Evolutionary conservation across 495 filamentous ascomycete genomes (phyloP).

Genomic region (Aspergillus nanangensis): DNA sequence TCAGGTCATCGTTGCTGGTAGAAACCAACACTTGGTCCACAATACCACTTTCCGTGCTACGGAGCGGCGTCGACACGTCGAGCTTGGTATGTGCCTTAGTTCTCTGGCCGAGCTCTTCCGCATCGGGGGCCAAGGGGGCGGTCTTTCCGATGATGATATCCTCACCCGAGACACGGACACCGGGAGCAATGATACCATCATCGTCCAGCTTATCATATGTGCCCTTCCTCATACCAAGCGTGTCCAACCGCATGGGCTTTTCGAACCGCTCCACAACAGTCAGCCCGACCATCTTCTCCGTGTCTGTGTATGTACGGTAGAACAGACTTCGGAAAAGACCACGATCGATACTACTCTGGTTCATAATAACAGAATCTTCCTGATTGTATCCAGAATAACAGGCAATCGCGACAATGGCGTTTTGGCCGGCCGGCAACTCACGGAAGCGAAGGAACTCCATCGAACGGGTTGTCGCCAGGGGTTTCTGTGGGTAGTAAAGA

Average conservation of each 20-base stretch:
- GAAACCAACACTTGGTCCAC: conserved; percentile 90
- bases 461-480: conserved; percentile 87
- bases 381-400: conserved; percentile 99
- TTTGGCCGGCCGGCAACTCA: conserved; percentile 94
- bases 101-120: conserved; percentile 88
- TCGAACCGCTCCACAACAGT: conserved; percentile 87
- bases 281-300: conserved; percentile 90
- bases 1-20: conserved; percentile 76
- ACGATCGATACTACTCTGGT: conserved; percentile 96
- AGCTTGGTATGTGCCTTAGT: conserved; percentile 87
- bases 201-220: conserved; percentile 98
- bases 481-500: conserved; percentile 98
- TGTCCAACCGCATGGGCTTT: conserved; percentile 85
- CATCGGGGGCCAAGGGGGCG: conserved; percentile 84
- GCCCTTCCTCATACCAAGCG: conserved; percentile 84
- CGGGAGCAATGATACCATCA: conserved; percentile 89
- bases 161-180: conserved; percentile 90
- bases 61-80: conserved; percentile 88
- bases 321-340: conserved; percentile 97
- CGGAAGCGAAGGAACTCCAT: conserved; percentile 99
- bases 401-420: conserved; percentile 95
- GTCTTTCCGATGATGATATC: conserved; percentile 99
- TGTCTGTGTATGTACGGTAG: conserved; percentile 93
- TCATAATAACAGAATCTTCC: conserved; percentile 99
- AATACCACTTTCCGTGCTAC: conserved; percentile 94